Evolutionary conservation across 2,329 filamentous ascomycete species (phyloP), one percentile per base, ranked within the genome.

Genomic region (Penicillium paneum): DNA sequence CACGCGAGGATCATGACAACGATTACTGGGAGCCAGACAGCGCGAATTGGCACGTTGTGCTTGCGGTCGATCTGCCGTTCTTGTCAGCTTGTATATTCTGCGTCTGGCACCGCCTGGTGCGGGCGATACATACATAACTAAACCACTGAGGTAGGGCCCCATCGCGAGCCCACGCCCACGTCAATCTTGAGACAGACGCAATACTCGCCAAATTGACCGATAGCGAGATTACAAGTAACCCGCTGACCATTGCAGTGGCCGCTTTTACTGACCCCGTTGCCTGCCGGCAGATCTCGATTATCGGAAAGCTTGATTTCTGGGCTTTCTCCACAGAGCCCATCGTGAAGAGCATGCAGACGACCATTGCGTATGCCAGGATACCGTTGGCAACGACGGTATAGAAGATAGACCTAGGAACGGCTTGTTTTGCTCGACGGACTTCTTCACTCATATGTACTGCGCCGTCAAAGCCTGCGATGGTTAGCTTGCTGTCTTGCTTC

Each of bases 101-200:
- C 4, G 1, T 41, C 8, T 15, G 2, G 3, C 5, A 41, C 3
- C 3, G 5, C 31, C 3, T 29, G 11, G 26, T 19, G 3, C 5
- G 11, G 26, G 31, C 8, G 21, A 11, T 15, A 41, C 60, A 11
- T 41, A 64, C 62, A 31, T 60, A 50, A 28, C 60, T 42, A 39
- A 66, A 63, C 26, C 60, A 66, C 29, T 47, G 63, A 0, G 77
- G 77, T 0, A 80, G 61, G 6, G 75, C 79, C 3, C 76, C 76
- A 51, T 81, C 79, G 5, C 75, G 65, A 12, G 78, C 75, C 68
- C 79, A 81, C 0, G 76, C 76, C 79, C 79, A 81, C 0, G 77
- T 75, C 1, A 81, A 62, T 3, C 79, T 74, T 0, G 77, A 78
- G 0, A 76, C 76, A 0, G 78, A 79, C 0, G 79, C 77, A 2